phyloP scores from a whole-genome alignment of 345 rosid species.

The Odontarrhena argentea region DNA sequence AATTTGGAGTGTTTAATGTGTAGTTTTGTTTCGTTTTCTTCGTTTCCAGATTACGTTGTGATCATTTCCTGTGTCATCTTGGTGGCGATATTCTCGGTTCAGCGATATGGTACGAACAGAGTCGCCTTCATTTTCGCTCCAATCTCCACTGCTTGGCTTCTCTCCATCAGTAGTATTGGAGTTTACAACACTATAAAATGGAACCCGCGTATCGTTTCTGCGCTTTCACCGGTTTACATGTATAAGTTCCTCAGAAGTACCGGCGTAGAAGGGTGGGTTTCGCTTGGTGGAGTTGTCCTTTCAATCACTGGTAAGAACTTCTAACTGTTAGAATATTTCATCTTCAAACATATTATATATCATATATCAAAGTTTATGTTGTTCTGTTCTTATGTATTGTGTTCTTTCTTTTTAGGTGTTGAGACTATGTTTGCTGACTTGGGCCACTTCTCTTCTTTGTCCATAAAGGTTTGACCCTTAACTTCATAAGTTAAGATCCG shows the following conservation, averaged over 20 bases:
- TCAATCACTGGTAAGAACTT: slow-evolving; percentile 75
- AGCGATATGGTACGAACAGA: slow-evolving; percentile 78
- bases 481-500: slow-evolving; percentile 10
- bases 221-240: slow-evolving; percentile 85
- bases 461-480: slow-evolving; percentile 62
- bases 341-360: background rate
- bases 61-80: slow-evolving; percentile 66
- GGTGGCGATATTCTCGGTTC: slow-evolving; percentile 84
- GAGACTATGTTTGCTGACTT: slow-evolving; percentile 86
- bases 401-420: slow-evolving; percentile 54
- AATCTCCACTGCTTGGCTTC: slow-evolving; percentile 73
- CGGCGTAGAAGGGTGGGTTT: slow-evolving; percentile 80
- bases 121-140: slow-evolving; percentile 86
- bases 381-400: slow-evolving; percentile 16
- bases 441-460: slow-evolving; percentile 83
- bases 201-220: slow-evolving; percentile 67
- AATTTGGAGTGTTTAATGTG: slow-evolving; percentile 9
- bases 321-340: background rate
- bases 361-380: background rate
- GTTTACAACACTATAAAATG: slow-evolving; percentile 70
- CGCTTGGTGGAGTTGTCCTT: slow-evolving; percentile 88
- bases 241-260: slow-evolving; percentile 68
- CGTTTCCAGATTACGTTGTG: slow-evolving; percentile 59
- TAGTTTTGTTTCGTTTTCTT: slow-evolving; percentile 20
- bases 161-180: slow-evolving; percentile 69